Percentiles rank a stretch among this genome's conserved stretches.
Conservation (phyloP, 352 stramenopile genomes). For the Thraustotheca clavata region DNA sequence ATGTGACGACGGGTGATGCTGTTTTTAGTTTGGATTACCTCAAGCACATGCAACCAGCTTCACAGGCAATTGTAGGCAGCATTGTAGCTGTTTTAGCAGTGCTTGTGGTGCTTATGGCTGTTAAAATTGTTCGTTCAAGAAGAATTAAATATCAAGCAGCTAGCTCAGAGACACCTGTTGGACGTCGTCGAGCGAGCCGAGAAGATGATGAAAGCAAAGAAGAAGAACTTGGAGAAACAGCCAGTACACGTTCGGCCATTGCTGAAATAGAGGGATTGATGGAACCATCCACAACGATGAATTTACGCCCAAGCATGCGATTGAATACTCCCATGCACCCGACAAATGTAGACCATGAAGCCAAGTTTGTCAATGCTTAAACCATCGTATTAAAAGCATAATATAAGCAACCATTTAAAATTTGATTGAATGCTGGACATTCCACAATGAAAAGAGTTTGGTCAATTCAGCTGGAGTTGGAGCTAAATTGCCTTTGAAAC, state of each 20-base stretch:
- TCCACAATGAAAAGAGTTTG: too few relatives aligned
- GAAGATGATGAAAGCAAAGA: not conserved
- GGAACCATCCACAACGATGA: too few relatives aligned
- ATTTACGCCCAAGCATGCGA: too few relatives aligned
- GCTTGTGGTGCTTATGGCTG: not conserved
- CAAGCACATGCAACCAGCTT: not conserved
- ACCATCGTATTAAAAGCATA: too few relatives aligned
- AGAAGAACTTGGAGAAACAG: too few relatives aligned
- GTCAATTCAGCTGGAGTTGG: not conserved
- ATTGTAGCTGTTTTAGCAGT: not conserved
- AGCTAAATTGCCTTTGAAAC: not conserved
- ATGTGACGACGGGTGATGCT: not conserved
- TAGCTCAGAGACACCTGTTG: not conserved
- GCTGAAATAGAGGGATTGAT: too few relatives aligned
- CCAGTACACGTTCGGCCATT: too few relatives aligned
- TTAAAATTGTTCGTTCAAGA: not conserved
- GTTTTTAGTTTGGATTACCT: not conserved
- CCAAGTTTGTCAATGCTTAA: too few relatives aligned
- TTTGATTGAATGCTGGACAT: too few relatives aligned
- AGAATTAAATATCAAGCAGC: conserved; percentile 4
- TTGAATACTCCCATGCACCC: too few relatives aligned
- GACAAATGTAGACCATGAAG: too few relatives aligned
- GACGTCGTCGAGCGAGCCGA: not conserved
- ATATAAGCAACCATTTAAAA: too few relatives aligned
- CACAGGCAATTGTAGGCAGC: not conserved